Base-by-base conservation (phyloP, 2,329 filamentous ascomycete species). In the Sporothrix variecibatus region DNA sequence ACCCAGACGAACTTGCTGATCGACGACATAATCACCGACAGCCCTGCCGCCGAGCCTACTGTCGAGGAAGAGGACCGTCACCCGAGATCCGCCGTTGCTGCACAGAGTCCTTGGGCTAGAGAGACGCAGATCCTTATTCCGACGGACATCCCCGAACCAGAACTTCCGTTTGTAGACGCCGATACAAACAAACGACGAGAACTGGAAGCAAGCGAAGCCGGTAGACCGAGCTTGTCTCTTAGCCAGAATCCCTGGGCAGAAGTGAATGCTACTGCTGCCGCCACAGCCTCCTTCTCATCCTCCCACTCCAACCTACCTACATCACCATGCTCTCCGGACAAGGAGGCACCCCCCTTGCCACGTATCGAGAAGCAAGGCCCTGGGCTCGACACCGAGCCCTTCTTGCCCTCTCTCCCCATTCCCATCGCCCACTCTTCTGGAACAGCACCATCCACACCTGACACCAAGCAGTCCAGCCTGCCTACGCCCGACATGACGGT, bases 401-500 rank as follows among this genome's bases (percentile, higher is more conserved):
- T 62, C 58, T 23, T 64, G 9, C 64, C 64, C 2, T 49, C 51
- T 17, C 23, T 56, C 1, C 58, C 58, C 5, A 40, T 64, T 2
- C 31, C 69, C 0, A 12, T 64, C 8, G 23, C 49, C 4, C 72
- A 65, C 2, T 73, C 75, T 1, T 74, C 75, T 20, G 75, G 67
- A 9, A 74, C 75, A 0, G 74, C 79, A 43, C 78, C 81, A 46
- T 79, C 79, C n/a, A 78, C 77, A 3, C 78, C 79, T 1, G 77
- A 78, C 40, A 79, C 76, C 23, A 78, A 78, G 23, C 77, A 75
- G 2, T 81, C 80, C 28, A 77, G 80, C 74, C 77, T 82, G 43
- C 80, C 81, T 1, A 86, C 85, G 0, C 84, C 86, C 6, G 85
- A 88, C 69, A 83, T 85, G 17, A 83, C 84, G 4, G 81, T 87